A percentile compares a stretch with the other conserved stretches of the same genome.
Evolutionary conservation across 2,329 filamentous ascomycete genomes (phyloP).

Genomic region (Epichloe brachyelytri): DNA sequence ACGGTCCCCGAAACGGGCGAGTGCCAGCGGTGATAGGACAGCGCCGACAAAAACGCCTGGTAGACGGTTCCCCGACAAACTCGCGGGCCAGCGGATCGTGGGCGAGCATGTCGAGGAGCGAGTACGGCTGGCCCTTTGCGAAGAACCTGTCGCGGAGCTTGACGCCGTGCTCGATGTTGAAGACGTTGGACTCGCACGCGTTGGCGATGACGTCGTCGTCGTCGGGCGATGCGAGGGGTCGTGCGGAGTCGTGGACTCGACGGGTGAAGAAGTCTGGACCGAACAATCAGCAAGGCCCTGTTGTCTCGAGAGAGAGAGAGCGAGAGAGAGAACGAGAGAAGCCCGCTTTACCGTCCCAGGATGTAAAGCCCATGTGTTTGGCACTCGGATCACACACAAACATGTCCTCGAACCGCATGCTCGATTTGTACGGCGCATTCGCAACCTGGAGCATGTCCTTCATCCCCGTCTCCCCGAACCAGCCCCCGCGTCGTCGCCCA

Average conservation of each 20-base stretch:
- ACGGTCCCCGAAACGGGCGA: slow-evolving; percentile 51
- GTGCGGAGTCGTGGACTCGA: slow-evolving; percentile 34
- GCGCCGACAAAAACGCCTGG: slow-evolving; percentile 54
- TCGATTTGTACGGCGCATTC: slow-evolving; percentile 29
- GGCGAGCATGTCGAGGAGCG: slow-evolving; percentile 48
- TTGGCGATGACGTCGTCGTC: slow-evolving; percentile 45
- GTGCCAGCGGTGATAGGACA: slow-evolving; percentile 64
- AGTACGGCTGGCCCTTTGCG: slow-evolving; percentile 58
- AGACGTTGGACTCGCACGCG: slow-evolving; percentile 51
- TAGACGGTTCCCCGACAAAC: slow-evolving; percentile 56
- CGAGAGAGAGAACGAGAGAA: not conserved
- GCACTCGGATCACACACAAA: slow-evolving; percentile 44
- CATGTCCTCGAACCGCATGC: slow-evolving; percentile 42
- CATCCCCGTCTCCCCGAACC: slow-evolving; percentile 39
- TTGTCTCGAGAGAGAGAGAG: no score
- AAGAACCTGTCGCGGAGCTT: slow-evolving; percentile 50
- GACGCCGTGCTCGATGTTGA: slow-evolving; percentile 35
- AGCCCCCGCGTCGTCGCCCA: slow-evolving; percentile 32
- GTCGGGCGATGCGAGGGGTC: slow-evolving; percentile 44
- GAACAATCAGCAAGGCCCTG: not conserved
- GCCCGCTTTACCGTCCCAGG: slow-evolving; percentile 44
- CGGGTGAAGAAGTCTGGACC: slow-evolving; percentile 50
- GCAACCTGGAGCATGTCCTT: slow-evolving; percentile 38
- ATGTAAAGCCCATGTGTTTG: slow-evolving; percentile 46
- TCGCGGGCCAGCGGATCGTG: slow-evolving; percentile 37